Evolutionary conservation across 1,139 yeast genomes (phyloP), one percentile per base, ranked within the genome.

Genomic region (Nakaseomyces kungkrabaensis): DNA sequence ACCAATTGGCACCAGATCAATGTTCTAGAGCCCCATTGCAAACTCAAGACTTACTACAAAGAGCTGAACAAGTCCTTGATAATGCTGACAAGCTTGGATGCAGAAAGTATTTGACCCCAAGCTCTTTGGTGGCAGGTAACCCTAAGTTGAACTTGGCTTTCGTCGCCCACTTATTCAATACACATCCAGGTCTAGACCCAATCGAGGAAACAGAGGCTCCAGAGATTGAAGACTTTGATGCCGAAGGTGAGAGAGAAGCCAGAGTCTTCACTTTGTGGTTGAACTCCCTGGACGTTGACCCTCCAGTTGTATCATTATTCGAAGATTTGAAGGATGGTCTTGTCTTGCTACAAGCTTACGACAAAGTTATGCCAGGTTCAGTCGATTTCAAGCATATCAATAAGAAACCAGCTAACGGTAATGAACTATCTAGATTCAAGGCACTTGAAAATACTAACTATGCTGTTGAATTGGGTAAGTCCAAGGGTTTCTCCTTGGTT

Each of bases 181-280:
- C 96, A 4, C 82, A 88, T 63, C 99, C 99, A 48, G 97, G 98
- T 48, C 77, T 92, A 60, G 97, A 89, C 55, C 97, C 98, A 54
- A 79, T 92, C 57, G 95, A 88, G 64, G 98, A 92, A 69, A 79
- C 76, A 53, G 98, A 92, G 67, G 84, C 82, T 62, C 85, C 86
- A 31, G 94, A 84, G 63, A 86, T 90, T 59, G 85, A 80, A 63
- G 98, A 89, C 59, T 92, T 94, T 63, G 99, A 92, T 67, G 98
- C 98, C 17, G 98, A 94, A 72, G 99, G 99, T 55, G 99, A 92
- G 72, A 85, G 98, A 72, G 99, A 92, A 72, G 98, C 98, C 1
- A 81, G 99, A 67, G 99, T 92, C 4, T 92, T 92, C 71, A 94
- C 98, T 10, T 74, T 92, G 61, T 92, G 98, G 98, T 79, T 92